Percentiles rank a stretch among this genome's conserved stretches.
phyloP scores from a whole-genome alignment of 179 eudicot genomes.

The Silene vulgaris region DNA sequence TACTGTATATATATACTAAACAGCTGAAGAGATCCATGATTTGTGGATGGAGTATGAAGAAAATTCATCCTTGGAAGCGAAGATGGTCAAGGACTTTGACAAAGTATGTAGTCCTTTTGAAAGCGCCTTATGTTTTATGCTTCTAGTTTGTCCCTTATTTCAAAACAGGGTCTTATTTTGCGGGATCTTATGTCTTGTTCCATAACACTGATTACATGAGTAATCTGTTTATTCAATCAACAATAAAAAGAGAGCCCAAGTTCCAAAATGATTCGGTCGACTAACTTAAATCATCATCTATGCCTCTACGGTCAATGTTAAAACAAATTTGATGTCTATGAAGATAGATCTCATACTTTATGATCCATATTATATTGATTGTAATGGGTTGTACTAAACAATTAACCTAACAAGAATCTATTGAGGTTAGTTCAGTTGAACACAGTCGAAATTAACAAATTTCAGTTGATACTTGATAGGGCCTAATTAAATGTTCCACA shows the following conservation, averaged over 20 bases:
- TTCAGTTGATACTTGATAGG: neutral
- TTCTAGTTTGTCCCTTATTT: neutral
- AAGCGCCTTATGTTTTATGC: neutral
- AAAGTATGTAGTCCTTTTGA: conserved; percentile 41
- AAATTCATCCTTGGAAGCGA: conserved; percentile 76
- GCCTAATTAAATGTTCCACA: neutral
- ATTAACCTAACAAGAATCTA: neutral
- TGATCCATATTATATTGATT: neutral
- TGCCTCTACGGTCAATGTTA: neutral
- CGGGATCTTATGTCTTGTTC: neutral
- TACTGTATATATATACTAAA: conserved; percentile 8
- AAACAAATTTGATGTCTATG: neutral
- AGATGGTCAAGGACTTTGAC: conserved; percentile 90
- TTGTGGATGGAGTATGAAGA: conserved; percentile 97
- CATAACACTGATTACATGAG: conserved; percentile 1
- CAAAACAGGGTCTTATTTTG: neutral
- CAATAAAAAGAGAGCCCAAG: neutral
- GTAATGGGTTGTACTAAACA: neutral
- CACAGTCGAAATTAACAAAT: neutral
- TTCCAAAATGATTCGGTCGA: neutral
- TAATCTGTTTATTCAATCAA: neutral
- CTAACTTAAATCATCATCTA: neutral
- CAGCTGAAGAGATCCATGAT: conserved; percentile 84
- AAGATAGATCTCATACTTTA: neutral
- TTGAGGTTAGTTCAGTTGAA: neutral